Conservation (phyloP, 768 basidiomycete species). For the Boletus eberwhitei region DNA sequence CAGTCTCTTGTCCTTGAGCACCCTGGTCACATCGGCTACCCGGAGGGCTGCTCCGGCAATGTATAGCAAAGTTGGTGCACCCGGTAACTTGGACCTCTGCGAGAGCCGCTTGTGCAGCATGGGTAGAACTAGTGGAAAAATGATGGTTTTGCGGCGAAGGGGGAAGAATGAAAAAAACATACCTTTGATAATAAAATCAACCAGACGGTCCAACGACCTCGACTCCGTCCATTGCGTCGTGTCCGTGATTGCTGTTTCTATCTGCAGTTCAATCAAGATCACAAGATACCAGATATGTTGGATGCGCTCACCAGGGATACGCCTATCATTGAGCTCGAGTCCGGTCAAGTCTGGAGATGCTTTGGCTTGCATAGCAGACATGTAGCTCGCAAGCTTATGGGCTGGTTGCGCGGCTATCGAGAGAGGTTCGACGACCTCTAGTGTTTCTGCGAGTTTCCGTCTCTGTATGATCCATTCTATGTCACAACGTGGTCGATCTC, state of each 20-base stretch:
- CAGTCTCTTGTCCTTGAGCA: slow-evolving; percentile 64
- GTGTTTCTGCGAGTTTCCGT: slow-evolving; percentile 53
- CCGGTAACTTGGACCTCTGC: slow-evolving; percentile 72
- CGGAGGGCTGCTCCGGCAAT: slow-evolving; percentile 86
- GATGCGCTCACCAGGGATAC: slow-evolving; percentile 66
- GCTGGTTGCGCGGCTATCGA: slow-evolving; percentile 60
- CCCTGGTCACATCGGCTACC: slow-evolving; percentile 82
- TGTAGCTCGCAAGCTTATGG: slow-evolving; percentile 54
- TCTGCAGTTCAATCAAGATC: slow-evolving; percentile 50
- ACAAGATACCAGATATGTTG: slow-evolving; percentile 11
- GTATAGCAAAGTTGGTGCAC: slow-evolving; percentile 86
- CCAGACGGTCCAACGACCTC: slow-evolving; percentile 67
- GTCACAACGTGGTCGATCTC: slow-evolving; percentile 4
- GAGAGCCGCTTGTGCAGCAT: slow-evolving; percentile 63
- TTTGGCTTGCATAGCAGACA: slow-evolving; percentile 65
- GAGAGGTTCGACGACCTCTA: slow-evolving; percentile 34
- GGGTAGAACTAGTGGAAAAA: slow-evolving; percentile 50
- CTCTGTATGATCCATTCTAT: slow-evolving; percentile 42
- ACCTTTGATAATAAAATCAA: slow-evolving; percentile 78
- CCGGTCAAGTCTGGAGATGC: slow-evolving; percentile 64
- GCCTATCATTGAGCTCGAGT: slow-evolving; percentile 77
- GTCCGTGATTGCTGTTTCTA: slow-evolving; percentile 72
- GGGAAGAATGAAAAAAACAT: slow-evolving; percentile 12
- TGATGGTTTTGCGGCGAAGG: background rate
- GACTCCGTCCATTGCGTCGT: slow-evolving; percentile 70